Evolutionary conservation across 805 yeast genomes (phyloP).

Genomic region (Spathaspora hagerdaliae): DNA sequence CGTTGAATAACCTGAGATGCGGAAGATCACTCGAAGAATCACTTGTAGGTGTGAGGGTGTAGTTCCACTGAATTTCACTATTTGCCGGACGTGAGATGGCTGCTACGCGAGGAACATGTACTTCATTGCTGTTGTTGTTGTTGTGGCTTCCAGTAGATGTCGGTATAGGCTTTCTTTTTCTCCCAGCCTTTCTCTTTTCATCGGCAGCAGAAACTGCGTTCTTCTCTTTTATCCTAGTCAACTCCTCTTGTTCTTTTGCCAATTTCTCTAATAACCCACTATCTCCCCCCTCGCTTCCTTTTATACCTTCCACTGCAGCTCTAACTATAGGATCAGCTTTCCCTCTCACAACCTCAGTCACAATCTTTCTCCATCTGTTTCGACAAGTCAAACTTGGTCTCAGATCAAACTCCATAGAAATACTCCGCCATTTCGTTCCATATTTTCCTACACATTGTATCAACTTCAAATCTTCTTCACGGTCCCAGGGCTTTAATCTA

Average conservation of each 20-base stretch:
- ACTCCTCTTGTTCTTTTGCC: slow-evolving; percentile 7
- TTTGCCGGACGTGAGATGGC: slow-evolving; percentile 9
- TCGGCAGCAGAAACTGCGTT: neutral
- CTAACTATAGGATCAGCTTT: slow-evolving; percentile 54
- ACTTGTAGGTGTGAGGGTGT: slow-evolving; percentile 39
- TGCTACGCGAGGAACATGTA: neutral
- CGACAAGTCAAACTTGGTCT: slow-evolving; percentile 88
- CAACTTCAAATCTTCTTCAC: slow-evolving; percentile 69
- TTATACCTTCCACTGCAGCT: slow-evolving; percentile 55
- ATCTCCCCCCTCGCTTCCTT: slow-evolving; percentile 20
- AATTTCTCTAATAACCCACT: slow-evolving; percentile 3
- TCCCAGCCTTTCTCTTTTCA: neutral
- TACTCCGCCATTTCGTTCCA: slow-evolving; percentile 89
- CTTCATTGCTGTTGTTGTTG: neutral
- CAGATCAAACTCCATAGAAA: slow-evolving; percentile 65
- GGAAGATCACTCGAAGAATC: slow-evolving; percentile 25
- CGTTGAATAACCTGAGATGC: slow-evolving; percentile 15
- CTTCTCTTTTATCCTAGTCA: neutral
- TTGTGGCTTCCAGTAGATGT: neutral
- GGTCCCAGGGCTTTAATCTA: slow-evolving; percentile 73
- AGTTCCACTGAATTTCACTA: slow-evolving; percentile 58
- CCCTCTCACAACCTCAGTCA: slow-evolving; percentile 69
- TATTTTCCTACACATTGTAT: slow-evolving; percentile 62
- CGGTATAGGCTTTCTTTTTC: neutral
- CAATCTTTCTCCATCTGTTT: slow-evolving; percentile 87